Conservation (phyloP, 192 early-diverging fungal species). For the Podila epicladia region DNA sequence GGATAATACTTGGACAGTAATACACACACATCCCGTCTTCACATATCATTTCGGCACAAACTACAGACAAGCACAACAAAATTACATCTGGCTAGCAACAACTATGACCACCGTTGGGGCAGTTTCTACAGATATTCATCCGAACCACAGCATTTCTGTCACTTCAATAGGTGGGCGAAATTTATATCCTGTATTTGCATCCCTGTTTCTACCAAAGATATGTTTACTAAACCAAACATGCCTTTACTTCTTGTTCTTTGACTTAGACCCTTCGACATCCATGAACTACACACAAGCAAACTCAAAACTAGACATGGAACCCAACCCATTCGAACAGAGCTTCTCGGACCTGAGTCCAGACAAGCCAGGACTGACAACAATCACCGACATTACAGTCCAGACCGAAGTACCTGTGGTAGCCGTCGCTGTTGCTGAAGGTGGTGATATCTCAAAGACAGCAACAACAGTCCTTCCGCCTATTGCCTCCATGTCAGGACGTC, state of each 20-base stretch:
- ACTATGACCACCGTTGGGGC: slow-evolving; percentile 3
- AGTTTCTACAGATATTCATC: neutral
- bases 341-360: slow-evolving; percentile 61
- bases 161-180: neutral
- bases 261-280: slow-evolving; percentile 9
- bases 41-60: neutral
- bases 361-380: slow-evolving; percentile 1
- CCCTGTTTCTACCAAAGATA: neutral
- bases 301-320: slow-evolving; percentile 82
- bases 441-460: slow-evolving; percentile 50
- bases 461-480: slow-evolving; percentile 73
- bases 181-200: neutral
- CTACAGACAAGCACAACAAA: neutral
- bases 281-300: slow-evolving; percentile 21
- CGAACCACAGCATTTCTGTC: neutral
- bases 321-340: slow-evolving; percentile 90
- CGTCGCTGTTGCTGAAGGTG: slow-evolving; percentile 16
- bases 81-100: neutral
- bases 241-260: slow-evolving; percentile 10
- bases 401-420: slow-evolving; percentile 17
- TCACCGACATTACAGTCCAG: slow-evolving; percentile 20
- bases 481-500: slow-evolving; percentile 60
- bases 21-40: neutral
- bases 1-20: neutral
- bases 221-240: neutral